Percentiles rank a stretch among this genome's conserved stretches.
phyloP scores from a whole-genome alignment of 2,329 filamentous ascomycete genomes.

The Madurella fahalii region DNA sequence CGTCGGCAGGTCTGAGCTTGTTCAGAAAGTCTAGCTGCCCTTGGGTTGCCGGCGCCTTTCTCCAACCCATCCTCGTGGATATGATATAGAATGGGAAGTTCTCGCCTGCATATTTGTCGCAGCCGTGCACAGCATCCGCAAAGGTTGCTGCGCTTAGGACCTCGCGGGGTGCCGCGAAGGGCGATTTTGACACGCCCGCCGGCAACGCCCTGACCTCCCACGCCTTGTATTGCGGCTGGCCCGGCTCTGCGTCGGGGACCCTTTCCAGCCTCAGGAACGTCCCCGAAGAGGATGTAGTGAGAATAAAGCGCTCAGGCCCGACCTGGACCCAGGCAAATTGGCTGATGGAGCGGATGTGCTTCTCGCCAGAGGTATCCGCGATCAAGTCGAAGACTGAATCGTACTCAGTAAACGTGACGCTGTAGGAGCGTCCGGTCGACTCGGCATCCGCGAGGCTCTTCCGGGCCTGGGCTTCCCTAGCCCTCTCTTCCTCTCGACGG shows the following conservation, averaged over 20 bases:
- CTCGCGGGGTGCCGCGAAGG: constrained; percentile 64
- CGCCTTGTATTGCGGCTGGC: constrained; percentile 36
- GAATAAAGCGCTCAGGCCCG: constrained; percentile 64
- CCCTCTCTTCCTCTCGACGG: constrained; percentile 43
- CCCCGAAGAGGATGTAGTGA: constrained; percentile 57
- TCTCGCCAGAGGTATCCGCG: constrained; percentile 72
- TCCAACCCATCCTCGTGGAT: constrained; percentile 63
- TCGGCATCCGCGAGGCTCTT: not conserved
- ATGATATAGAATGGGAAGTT: constrained; percentile 67
- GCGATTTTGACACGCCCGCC: constrained; percentile 44
- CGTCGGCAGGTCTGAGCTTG: constrained; percentile 53
- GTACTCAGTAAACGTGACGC: constrained; percentile 82
- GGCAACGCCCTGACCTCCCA: constrained; percentile 49
- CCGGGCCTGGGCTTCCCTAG: constrained; percentile 23
- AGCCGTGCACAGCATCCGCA: constrained; percentile 72
- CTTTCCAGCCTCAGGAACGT: constrained; percentile 56
- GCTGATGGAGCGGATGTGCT: constrained; percentile 73
- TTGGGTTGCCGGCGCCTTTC: constrained; percentile 58
- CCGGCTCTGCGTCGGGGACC: constrained; percentile 30
- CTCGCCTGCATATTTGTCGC: constrained; percentile 72
- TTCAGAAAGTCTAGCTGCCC: constrained; percentile 68
- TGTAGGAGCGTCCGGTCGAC: constrained; percentile 28
- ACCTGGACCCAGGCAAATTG: constrained; percentile 78
- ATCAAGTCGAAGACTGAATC: constrained; percentile 89
- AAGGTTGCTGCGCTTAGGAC: constrained; percentile 65